Base-by-base conservation (phyloP, 2,329 filamentous ascomycete genomes). In the Ceratocystis albifundus region DNA sequence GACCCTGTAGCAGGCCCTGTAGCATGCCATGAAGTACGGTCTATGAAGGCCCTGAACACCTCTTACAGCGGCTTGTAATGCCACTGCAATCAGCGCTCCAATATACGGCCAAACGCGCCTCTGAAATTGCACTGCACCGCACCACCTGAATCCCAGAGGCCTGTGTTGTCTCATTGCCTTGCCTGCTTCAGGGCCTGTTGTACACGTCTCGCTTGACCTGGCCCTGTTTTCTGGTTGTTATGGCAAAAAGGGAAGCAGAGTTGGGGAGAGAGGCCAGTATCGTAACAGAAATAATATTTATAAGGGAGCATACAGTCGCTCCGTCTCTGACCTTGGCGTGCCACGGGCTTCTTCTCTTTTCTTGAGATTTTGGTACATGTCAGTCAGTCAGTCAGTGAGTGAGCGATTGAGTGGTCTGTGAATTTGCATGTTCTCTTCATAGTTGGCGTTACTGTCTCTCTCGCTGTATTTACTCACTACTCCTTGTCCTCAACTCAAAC, bases 31-130 rank as follows among this genome's bases (percentile, higher is more conserved):
- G 25, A 30, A 32, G 5, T 15, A 17, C 53, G 12, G 53, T 1
- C 12, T 30, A 15, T n/a, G 36, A 15, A 1, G 10, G 36, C 36
- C 36, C 36, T 41, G 36, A 41, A 41, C 12, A 41, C 4, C 36
- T 41, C 12, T 41, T 41, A 41, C 12, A 3, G 3, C n/a, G 53
- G 53, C 53, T 7, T 57, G 28, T 57, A 4, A 32, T 57, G 53
- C 12, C 53, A 57, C 28, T 57, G 53, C 28, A 57, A 57, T 57
- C 53, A 57, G 36, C 53, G 25, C 53, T 57, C 15, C 17, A 57
- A 57, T 55, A 55, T 55, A 17, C 20, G 20, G 50, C 50, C 3
- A 32, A 10, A 53, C 22, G 20, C 53, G 15, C 15, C 53, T 15
- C 17, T 57, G 53, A 57, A 57, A 57, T 57, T 57, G 22, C 12